phyloP scores from a whole-genome alignment of 768 basidiomycete genomes.

The Baorangia bicolor region DNA sequence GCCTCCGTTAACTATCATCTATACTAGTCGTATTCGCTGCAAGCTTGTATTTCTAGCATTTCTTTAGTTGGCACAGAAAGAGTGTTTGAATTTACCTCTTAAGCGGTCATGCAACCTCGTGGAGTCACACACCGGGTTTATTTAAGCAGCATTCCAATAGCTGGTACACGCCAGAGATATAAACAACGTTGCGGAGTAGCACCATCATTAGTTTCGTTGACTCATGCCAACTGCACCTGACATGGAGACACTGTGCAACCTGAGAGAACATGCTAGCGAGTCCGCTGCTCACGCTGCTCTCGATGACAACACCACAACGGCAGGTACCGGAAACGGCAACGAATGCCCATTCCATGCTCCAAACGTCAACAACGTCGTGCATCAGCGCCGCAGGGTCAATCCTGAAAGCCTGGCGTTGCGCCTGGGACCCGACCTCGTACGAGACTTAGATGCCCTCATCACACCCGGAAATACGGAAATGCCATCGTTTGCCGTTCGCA shows the following conservation, averaged over 20 bases:
- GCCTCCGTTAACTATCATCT: slow-evolving; percentile 8
- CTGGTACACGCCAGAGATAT: slow-evolving; percentile 11
- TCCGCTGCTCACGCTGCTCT: not conserved
- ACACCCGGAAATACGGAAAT: slow-evolving; percentile 67
- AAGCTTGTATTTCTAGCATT: slow-evolving; percentile 74
- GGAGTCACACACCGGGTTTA: slow-evolving; percentile 14
- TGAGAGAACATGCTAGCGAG: not conserved
- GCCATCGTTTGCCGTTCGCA: slow-evolving; percentile 70
- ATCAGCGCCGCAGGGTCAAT: slow-evolving; percentile 53
- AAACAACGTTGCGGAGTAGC: slow-evolving; percentile 6
- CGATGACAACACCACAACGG: not conserved
- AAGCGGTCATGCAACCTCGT: not conserved
- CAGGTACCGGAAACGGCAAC: slow-evolving; percentile 9
- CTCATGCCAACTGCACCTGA: not conserved
- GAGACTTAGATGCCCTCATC: slow-evolving; percentile 72
- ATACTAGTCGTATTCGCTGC: slow-evolving; percentile 78
- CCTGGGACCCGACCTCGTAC: slow-evolving; percentile 63
- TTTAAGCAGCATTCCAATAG: slow-evolving; percentile 22
- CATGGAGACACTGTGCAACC: slow-evolving; percentile 17
- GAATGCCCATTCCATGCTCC: not conserved
- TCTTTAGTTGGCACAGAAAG: not conserved
- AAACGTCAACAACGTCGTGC: slow-evolving; percentile 7
- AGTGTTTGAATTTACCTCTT: not conserved
- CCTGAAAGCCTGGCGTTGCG: slow-evolving; percentile 67
- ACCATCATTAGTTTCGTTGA: not conserved